Base-by-base conservation (phyloP, 2,329 filamentous ascomycete species). In the Fusarium zealandicum region DNA sequence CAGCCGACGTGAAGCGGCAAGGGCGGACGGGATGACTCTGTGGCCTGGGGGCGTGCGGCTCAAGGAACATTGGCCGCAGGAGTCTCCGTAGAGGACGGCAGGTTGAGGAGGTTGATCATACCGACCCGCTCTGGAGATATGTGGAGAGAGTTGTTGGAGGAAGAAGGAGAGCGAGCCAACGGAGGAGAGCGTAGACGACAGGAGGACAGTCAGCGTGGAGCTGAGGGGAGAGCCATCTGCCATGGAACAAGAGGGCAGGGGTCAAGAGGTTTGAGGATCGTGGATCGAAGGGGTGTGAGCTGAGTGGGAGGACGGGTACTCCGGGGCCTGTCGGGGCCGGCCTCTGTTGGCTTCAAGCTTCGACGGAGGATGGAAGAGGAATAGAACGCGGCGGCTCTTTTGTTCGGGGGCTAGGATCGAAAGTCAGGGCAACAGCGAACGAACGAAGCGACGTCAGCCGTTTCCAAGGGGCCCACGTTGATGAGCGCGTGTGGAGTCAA, bases 61-160 rank as follows among this genome's bases (percentile, higher is more conserved):
- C 64, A 68, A 65, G 59, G 56, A 54, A 64, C 59, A 55, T 63
- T 67, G 51, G 43, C 57, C 64, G 59, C 51, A 67, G 58, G 63
- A 72, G 69, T 72, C 69, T 69, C 69, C 68, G 64, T 72, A 63
- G 68, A 72, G 67, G 65, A 65, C 70, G 65, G 54, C 65, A 66
- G 59, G 57, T 57, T 59, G 56, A 62, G 57, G 53, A 52, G 59
- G 66, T 58, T 66, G 63, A 64, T 74, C 73, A 75, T 74, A 69
- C 66, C 73, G 73, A 72, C 69, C 69, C 68, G 69, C 68, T 67
- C 62, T 59, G 56, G 63, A 66, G 64, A 67, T 70, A 69, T 58
- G 64, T 69, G 65, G 64, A 64, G 61, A 64, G 63, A 61, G 50
- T 57, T 59, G 51, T 45, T 63, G 51, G 35, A 63, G 60, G 39